Conservation (phyloP, 306 rosid species). For the Rosa multiflora region DNA sequence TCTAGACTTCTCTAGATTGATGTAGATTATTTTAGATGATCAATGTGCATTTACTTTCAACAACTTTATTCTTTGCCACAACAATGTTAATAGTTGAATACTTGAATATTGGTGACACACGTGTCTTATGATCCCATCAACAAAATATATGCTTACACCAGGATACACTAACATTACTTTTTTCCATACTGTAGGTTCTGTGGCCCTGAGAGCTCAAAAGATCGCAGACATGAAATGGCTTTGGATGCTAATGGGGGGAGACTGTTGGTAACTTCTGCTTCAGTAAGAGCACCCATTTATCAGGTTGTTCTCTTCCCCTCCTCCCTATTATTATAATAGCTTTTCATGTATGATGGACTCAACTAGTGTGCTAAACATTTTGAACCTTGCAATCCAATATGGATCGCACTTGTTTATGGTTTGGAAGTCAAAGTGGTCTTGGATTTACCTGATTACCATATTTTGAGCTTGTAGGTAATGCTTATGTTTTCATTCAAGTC, state of each 20-base stretch:
- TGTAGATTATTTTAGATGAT: too few species aligned
- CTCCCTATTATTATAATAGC: background rate
- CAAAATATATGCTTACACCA: background rate
- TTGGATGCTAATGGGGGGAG: constrained; percentile 83
- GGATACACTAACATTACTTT: background rate
- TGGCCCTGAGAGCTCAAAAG: constrained; percentile 54
- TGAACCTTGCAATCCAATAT: background rate
- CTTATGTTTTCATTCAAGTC: constrained; percentile 6
- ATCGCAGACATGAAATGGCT: constrained; percentile 88
- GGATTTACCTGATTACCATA: constrained; percentile 2
- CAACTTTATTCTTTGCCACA: constrained; percentile 15
- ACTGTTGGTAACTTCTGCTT: constrained; percentile 75
- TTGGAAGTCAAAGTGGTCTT: background rate
- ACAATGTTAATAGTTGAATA: background rate
- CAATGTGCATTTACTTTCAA: too few species aligned
- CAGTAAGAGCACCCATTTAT: constrained; percentile 83
- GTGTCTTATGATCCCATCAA: background rate
- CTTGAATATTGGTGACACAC: background rate
- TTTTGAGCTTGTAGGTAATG: background rate
- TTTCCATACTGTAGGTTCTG: constrained; percentile 49
- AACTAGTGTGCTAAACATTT: background rate
- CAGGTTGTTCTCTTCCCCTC: constrained; percentile 52
- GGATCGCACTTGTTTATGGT: background rate
- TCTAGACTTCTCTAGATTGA: too few species aligned
- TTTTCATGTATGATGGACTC: background rate